A percentile compares a stretch with the other conserved stretches of the same genome.
Evolutionary conservation across 208 protist species (phyloP).

Genomic region (Leishmania guyanensis): DNA sequence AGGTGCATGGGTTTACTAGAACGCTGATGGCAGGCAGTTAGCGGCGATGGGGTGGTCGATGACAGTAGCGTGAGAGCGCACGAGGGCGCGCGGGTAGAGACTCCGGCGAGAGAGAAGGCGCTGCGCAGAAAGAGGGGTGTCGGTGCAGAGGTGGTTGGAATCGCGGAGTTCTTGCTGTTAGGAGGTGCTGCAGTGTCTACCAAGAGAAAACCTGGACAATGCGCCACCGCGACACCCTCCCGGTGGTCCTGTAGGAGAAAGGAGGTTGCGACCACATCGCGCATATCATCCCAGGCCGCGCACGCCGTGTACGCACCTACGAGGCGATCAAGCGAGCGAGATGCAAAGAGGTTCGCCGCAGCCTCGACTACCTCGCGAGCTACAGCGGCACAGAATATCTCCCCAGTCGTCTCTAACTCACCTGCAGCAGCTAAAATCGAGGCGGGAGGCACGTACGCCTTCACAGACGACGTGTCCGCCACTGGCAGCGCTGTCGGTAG

Average conservation of each 20-base stretch:
- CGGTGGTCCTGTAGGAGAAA: slow-evolving; percentile 58
- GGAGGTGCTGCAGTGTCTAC: neutral
- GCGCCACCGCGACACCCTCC: neutral
- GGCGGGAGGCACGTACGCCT: neutral
- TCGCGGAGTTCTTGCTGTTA: no score
- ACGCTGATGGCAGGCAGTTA: slow-evolving; percentile 9
- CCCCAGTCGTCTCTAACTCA: slow-evolving; percentile 19
- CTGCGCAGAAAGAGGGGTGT: slow-evolving; percentile 29
- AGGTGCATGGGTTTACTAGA: neutral
- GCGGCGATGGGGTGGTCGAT: slow-evolving; percentile 9
- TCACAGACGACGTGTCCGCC: neutral
- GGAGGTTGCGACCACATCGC: slow-evolving; percentile 48
- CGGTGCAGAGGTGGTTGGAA: neutral
- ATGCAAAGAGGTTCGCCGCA: slow-evolving; percentile 51
- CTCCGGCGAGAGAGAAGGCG: slow-evolving; percentile 29
- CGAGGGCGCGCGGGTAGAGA: slow-evolving; percentile 16
- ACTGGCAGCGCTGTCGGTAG: neutral
- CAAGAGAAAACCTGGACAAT: neutral
- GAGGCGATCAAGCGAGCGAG: slow-evolving; percentile 61
- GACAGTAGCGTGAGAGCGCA: slow-evolving; percentile 31
- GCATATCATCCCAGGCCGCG: slow-evolving; percentile 78
- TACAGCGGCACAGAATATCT: slow-evolving; percentile 63
- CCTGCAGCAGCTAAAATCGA: neutral
- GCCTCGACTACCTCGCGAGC: slow-evolving; percentile 70
- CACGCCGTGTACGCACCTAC: slow-evolving; percentile 67